These are phyloP conservation scores for Barbarea vulgaris DNA, from an alignment of 345 rosid species.

Conservation along the genomic window DNA sequence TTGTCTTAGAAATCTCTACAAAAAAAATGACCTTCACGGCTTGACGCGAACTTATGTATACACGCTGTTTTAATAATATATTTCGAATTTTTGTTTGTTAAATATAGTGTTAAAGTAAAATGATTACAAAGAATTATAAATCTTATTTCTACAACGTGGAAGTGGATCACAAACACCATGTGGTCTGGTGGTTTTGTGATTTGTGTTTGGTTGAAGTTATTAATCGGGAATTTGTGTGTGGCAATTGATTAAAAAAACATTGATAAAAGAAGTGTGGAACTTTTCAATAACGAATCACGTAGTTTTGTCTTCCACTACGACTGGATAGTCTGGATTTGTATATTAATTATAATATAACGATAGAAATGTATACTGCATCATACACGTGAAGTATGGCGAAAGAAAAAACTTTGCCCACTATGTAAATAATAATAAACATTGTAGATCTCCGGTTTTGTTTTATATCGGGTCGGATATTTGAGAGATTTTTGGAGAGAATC, in stretches of 20 bases:
- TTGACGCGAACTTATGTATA: not conserved
- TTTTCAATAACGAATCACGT: constrained; percentile 31
- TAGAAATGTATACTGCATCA: constrained; percentile 11
- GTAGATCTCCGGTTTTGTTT: not conserved
- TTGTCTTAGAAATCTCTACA: too few relatives aligned
- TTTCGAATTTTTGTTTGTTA: not conserved
- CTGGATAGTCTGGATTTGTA: not conserved
- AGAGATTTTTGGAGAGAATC: not conserved
- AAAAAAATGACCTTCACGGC: not conserved
- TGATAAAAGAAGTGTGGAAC: constrained; percentile 3
- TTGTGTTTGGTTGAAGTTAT: constrained; percentile 16
- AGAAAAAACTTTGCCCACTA: not conserved
- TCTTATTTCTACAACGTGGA: not conserved
- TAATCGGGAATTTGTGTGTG: not conserved
- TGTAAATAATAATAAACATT: not conserved
- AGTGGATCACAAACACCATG: constrained; percentile 17
- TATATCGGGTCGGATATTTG: not conserved
- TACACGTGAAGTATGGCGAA: constrained; percentile 20
- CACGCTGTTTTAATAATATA: not conserved
- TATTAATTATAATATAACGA: not conserved
- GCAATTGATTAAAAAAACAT: not conserved
- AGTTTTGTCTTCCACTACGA: constrained; percentile 28
- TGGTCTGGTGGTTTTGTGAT: constrained; percentile 23
- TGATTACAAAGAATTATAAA: constrained; percentile 1
- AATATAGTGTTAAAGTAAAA: not conserved